Conservation (phyloP, 768 basidiomycete genomes). For the Calocera cornea region DNA sequence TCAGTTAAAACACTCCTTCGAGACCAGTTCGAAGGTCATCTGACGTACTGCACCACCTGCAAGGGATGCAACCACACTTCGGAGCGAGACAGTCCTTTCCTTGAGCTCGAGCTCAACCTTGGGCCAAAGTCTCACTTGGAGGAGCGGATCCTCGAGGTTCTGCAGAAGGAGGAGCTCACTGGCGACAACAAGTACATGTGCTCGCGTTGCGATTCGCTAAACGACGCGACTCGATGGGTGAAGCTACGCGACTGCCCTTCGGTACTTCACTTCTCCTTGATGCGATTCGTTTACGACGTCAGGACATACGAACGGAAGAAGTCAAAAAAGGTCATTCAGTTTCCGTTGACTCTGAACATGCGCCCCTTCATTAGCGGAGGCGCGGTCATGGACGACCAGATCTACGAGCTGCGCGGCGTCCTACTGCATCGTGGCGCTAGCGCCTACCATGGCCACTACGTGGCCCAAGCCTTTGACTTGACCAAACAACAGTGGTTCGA, state of each 20-base stretch:
- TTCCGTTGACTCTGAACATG: slow-evolving; percentile 67
- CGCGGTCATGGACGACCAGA: slow-evolving; percentile 12
- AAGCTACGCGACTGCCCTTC: slow-evolving; percentile 63
- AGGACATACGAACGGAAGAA: slow-evolving; percentile 73
- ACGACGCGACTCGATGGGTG: slow-evolving; percentile 68
- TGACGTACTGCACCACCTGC: slow-evolving; percentile 71
- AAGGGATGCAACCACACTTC: slow-evolving; percentile 52
- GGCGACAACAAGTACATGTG: slow-evolving; percentile 89
- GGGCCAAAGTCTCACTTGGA: slow-evolving; percentile 64
- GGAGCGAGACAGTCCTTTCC: slow-evolving; percentile 55
- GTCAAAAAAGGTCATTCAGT: slow-evolving; percentile 66
- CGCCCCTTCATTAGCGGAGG: slow-evolving; percentile 34
- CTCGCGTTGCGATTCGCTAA: slow-evolving; percentile 52
- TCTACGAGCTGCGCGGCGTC: slow-evolving; percentile 78
- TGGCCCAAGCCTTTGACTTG: slow-evolving; percentile 66
- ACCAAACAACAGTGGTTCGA: slow-evolving; percentile 72
- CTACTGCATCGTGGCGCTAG: slow-evolving; percentile 82
- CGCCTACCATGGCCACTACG: slow-evolving; percentile 84
- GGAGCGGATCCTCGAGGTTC: slow-evolving; percentile 49
- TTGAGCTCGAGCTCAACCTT: slow-evolving; percentile 80
- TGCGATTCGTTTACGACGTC: slow-evolving; percentile 85
- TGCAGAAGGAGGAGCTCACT: slow-evolving; percentile 56
- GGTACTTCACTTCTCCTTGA: slow-evolving; percentile 72
- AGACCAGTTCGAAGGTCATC: slow-evolving; percentile 77
- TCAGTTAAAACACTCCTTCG: slow-evolving; percentile 53